phyloP scores from a whole-genome alignment of 108 stramenopile species.

The Skeletonema tropicum region DNA sequence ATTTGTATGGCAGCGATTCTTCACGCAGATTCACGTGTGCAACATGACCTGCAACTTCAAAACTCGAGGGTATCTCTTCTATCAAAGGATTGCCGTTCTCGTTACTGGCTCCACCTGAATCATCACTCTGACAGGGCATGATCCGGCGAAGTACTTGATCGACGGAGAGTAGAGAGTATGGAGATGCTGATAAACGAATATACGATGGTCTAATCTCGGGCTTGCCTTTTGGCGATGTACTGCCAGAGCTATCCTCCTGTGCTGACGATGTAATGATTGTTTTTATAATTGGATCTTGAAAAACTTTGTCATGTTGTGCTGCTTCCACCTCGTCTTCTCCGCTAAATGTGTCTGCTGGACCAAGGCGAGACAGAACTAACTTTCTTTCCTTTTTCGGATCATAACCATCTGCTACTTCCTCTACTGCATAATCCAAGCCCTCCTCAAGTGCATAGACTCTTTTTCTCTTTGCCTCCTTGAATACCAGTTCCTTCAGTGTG shows the following conservation, averaged over 20 bases:
- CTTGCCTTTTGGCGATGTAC: conserved; percentile 21
- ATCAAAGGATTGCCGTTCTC: conserved; percentile 11
- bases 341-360: not conserved
- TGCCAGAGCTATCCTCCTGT: not conserved
- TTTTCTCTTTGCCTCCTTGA: conserved; percentile 67
- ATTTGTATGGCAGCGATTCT: conserved; percentile 88
- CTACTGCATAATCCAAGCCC: conserved; percentile 30
- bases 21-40: conserved; percentile 96
- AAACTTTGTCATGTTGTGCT: conserved; percentile 24
- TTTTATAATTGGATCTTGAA: conserved; percentile 38
- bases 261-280: conserved; percentile 7
- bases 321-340: not conserved
- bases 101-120: not conserved
- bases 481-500: conserved; percentile 51
- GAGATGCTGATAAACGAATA: conserved; percentile 25
- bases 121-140: conserved; percentile 47
- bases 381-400: conserved; percentile 52
- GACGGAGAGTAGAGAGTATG: conserved; percentile 48
- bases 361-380: conserved; percentile 48
- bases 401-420: conserved; percentile 9
- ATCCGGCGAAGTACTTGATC: conserved; percentile 78
- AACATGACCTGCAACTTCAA: conserved; percentile 93
- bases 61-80: conserved; percentile 85
- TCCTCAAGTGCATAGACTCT: conserved; percentile 53
- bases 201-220: conserved; percentile 19